Conservation (phyloP, 345 rosid species). For the Lepidium didymum region DNA sequence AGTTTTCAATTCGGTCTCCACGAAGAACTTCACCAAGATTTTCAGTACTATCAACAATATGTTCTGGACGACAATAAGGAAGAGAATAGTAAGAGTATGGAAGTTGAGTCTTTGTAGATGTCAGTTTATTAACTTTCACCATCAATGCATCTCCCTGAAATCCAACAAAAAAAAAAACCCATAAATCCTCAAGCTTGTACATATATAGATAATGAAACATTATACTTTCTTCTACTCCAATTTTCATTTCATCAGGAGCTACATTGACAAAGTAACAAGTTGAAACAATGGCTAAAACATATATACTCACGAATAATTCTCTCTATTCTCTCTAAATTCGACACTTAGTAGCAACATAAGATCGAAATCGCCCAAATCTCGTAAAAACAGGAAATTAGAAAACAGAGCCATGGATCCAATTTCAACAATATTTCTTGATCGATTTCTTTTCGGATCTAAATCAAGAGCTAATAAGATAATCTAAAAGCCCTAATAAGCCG, state of each 20-base stretch:
- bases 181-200: background rate
- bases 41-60: conserved; percentile 74
- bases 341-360: background rate
- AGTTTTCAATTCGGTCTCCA: conserved; percentile 87
- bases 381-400: background rate
- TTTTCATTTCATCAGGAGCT: background rate
- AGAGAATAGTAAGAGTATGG: conserved; percentile 81
- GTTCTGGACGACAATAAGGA: conserved; percentile 53
- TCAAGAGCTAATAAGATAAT: background rate
- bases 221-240: background rate
- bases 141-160: conserved; percentile 65
- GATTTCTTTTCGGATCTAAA: conserved; percentile 1
- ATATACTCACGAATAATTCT: background rate
- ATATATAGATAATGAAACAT: background rate
- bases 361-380: background rate
- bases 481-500: background rate
- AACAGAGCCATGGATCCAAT: background rate
- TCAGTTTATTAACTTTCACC: conserved; percentile 89
- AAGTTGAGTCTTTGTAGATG: conserved; percentile 89
- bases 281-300: background rate
- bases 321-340: background rate
- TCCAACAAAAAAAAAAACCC: background rate
- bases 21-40: conserved; percentile 95
- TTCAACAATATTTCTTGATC: background rate
- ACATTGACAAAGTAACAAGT: background rate